Evolutionary conservation across 2,329 filamentous ascomycete species (phyloP), one percentile per base, ranked within the genome.

Genomic region (Stenocarpella maydis): DNA sequence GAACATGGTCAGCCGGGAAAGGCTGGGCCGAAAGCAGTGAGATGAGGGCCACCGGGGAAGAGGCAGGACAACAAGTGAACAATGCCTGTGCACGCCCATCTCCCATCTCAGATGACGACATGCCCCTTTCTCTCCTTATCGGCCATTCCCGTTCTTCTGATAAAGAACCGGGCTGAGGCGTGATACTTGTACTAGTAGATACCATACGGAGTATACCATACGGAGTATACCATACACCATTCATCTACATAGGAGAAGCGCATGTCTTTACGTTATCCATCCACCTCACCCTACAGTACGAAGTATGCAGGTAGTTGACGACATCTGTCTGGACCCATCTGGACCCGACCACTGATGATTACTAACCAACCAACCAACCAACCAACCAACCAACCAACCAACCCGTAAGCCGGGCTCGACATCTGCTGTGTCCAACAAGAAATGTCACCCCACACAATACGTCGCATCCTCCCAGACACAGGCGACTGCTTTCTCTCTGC

Each of bases 41-140:
- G 58, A 19, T 41, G 47, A n/a, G n/a, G n/a, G n/a, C n/a, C n/a
- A n/a, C n/a, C n/a, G n/a, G n/a, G n/a, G n/a, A n/a, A n/a, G n/a
- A n/a, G n/a, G n/a, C n/a, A n/a, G n/a, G 50, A 26, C 31, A 28
- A 9, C 31, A 41, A 21, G 61, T 24, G 28, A 21, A 41, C 43
- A 34, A 34, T 63, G 58, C 28, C 58, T 43, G 37, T 21, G 47
- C 61, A 65, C 28, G n/a, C n/a, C n/a, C n/a, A n/a, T n/a, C n/a
- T n/a, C n/a, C n/a, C n/a, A 52, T 52, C 45, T 37, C 45, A 47
- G 37, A 52, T 65, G 61, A 50, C 61, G 61, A 53, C 58, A 65
- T 65, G 45, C 17, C 64, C 50, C 64, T 54, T 49, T 17, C 49
- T 39, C 31, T 7, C 43, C 64, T 66, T 66, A 66, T 66, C 64